Conservation (phyloP, 805 yeast species). For the Hanseniaspora valbyensis region DNA sequence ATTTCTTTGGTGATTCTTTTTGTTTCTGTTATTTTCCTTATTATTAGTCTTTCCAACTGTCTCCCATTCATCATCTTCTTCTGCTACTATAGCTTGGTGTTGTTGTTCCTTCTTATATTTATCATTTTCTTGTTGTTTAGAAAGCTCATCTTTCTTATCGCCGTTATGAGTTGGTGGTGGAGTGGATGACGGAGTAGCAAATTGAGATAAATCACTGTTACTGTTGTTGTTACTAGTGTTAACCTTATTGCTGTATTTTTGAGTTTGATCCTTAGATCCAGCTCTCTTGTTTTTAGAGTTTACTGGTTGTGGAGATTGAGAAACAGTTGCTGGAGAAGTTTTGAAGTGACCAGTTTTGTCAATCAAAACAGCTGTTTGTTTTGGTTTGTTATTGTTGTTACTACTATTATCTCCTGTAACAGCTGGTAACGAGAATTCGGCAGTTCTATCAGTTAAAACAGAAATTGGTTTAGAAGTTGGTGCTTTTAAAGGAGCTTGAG, state of each 20-base stretch:
- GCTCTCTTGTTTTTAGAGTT: not conserved
- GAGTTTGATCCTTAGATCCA: not conserved
- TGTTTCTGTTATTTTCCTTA: slow-evolving; percentile 20
- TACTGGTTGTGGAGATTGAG: not conserved
- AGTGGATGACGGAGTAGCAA: not conserved
- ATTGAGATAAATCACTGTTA: not conserved
- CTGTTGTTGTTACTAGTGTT: not conserved
- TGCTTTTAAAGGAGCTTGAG: not conserved
- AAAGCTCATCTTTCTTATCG: not conserved
- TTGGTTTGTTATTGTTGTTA: not conserved
- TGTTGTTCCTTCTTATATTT: slow-evolving; percentile 1
- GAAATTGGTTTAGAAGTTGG: not conserved
- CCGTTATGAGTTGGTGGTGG: not conserved
- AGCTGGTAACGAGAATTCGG: not conserved
- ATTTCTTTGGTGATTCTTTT: slow-evolving; percentile 17
- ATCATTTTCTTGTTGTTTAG: not conserved
- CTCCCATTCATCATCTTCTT: slow-evolving; percentile 13
- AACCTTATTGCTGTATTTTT: not conserved
- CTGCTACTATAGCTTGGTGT: not conserved
- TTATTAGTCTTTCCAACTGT: slow-evolving; percentile 17
- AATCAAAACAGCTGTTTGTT: not conserved
- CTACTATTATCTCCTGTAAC: no score
- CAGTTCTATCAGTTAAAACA: slow-evolving; percentile 3
- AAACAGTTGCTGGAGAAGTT: not conserved
- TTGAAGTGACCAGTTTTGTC: not conserved